These are phyloP conservation scores for Pseudotsuga menziesii DNA, from an alignment of 75 land plant species.

Conservation along the genomic window DNA sequence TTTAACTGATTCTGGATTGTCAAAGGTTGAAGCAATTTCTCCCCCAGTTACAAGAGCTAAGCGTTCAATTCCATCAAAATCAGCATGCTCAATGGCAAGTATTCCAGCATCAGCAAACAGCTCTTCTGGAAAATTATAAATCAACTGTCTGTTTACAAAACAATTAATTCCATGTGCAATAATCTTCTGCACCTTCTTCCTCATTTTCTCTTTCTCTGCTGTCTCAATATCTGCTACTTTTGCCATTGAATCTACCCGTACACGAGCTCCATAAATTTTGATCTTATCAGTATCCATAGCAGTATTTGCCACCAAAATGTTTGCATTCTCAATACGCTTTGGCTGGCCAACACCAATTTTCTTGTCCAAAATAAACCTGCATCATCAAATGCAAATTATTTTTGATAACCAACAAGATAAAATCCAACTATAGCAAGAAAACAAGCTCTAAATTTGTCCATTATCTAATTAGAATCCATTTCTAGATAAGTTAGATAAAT, in stretches of 20 bases:
- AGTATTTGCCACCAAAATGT: constrained; percentile 94
- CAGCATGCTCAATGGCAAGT: constrained; percentile 99
- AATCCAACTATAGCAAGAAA: background rate
- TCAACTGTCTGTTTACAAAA: constrained; percentile 90
- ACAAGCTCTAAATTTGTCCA: background rate
- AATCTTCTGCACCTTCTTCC: constrained; percentile 85
- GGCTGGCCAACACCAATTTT: constrained; percentile 98
- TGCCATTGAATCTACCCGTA: constrained; percentile 96
- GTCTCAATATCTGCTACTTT: constrained; percentile 88
- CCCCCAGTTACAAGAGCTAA: constrained; percentile 96
- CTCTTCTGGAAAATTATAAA: constrained; percentile 97
- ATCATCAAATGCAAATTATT: constrained; percentile 1
- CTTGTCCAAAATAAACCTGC: constrained; percentile 96
- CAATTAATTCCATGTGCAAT: constrained; percentile 96
- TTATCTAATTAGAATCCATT: background rate
- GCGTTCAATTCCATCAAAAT: constrained; percentile 97
- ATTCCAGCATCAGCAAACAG: constrained; percentile 98
- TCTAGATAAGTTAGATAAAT: background rate
- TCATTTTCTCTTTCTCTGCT: constrained; percentile 95
- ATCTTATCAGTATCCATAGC: constrained; percentile 99
- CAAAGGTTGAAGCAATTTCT: constrained; percentile 97
- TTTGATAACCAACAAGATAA: background rate
- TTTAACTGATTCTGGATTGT: constrained; percentile 90
- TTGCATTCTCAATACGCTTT: constrained; percentile 94
- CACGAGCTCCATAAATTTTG: constrained; percentile 98